Evolutionary conservation across 805 yeast genomes (phyloP).

Genomic region (Wickerhamomyces alni): DNA sequence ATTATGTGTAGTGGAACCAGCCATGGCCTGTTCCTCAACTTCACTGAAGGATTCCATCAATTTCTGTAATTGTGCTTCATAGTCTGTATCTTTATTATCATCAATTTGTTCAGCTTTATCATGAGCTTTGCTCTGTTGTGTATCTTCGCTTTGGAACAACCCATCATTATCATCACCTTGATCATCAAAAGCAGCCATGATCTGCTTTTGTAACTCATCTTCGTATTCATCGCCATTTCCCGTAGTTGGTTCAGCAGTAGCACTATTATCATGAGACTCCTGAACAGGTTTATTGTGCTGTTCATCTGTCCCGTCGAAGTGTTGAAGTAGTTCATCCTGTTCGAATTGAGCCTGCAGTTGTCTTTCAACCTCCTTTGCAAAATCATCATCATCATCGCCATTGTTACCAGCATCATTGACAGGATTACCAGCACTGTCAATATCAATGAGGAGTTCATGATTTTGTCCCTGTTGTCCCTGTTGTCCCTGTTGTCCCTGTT

Average conservation of each 20-base stretch:
- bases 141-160: background rate
- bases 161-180: background rate
- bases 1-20: conserved; percentile 2
- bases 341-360: conserved; percentile 18
- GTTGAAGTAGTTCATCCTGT: conserved; percentile 8
- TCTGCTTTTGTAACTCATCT: conserved; percentile 13
- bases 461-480: conserved; percentile 4
- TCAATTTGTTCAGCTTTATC: background rate
- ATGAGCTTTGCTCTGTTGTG: background rate
- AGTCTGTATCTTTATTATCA: conserved; percentile 7
- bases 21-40: conserved; percentile 7
- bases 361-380: conserved; percentile 23
- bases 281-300: too few relatives aligned
- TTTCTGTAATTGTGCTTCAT: conserved; percentile 16
- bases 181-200: conserved; percentile 13
- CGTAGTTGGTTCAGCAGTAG: background rate
- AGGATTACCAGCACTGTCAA: background rate
- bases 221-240: conserved; percentile 6
- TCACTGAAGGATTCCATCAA: conserved; percentile 20
- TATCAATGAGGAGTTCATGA: background rate
- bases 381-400: conserved; percentile 18
- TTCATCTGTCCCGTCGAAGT: background rate
- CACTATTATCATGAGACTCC: background rate
- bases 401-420: conserved; percentile 1
- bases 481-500: conserved; percentile 18